Percentiles rank a stretch among this genome's conserved stretches.
phyloP scores from a whole-genome alignment of 83 land plant genomes.

The Isoetes engelmannii region DNA sequence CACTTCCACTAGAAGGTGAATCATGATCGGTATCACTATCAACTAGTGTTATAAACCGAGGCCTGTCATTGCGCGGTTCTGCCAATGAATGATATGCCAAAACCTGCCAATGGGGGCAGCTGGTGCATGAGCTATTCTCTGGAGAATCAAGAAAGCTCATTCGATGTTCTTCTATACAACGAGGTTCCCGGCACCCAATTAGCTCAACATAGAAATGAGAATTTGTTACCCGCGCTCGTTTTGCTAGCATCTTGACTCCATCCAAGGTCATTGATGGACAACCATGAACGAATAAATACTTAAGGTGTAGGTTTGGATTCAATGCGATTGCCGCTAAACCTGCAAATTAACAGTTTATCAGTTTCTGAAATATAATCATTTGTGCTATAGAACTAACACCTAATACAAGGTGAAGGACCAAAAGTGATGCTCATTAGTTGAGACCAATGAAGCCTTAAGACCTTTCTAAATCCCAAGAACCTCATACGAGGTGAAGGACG shows the following conservation, averaged over 20 bases:
- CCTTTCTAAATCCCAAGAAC: background rate
- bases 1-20: too few relatives aligned
- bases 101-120: conserved; percentile 14
- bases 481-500: background rate
- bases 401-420: background rate
- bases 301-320: conserved; percentile 14
- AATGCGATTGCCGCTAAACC: conserved; percentile 19
- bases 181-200: conserved; percentile 12
- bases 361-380: background rate
- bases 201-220: conserved; percentile 6
- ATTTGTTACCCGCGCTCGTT: conserved; percentile 14
- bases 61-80: conserved; percentile 11
- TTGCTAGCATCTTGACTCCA: conserved; percentile 19
- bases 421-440: background rate
- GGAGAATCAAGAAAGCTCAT: background rate
- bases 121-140: too few relatives aligned
- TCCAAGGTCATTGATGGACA: conserved; percentile 8
- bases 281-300: conserved; percentile 22
- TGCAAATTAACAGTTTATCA: conserved; percentile 4
- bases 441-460: background rate
- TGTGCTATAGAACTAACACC: background rate
- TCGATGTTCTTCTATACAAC: conserved; percentile 13
- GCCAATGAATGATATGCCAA: conserved; percentile 13
- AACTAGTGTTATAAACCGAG: conserved; percentile 6
- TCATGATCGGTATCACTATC: background rate